Base-by-base conservation (phyloP, 148 eudicot species). In the Talinum fruticosum region DNA sequence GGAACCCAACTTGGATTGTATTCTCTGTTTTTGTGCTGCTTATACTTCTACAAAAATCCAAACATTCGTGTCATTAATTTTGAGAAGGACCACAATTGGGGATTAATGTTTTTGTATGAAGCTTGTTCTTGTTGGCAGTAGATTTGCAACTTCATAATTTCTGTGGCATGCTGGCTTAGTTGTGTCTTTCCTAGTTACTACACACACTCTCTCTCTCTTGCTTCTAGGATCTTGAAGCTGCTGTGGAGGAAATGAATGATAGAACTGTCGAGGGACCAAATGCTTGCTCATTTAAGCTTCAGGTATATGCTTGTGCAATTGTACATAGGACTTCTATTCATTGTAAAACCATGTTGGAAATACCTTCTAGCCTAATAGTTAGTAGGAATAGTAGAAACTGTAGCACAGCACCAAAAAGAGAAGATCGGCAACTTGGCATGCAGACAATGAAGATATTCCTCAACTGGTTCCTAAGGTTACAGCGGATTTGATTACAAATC, bases 181-280 rank as follows among this genome's bases (percentile, higher is more conserved):
- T 35, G 10, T 54, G 26, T 23, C 61, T 73, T 49, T 35, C 33
- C 34, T 73, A 0, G 62, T 54, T 19, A 19, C 21, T 2, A 54
- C 1, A 23, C 62, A 24, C 26, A 8, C 32, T 21, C 32, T 26
- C 15, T 13, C 30, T 61, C 41, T 33, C 37, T 64, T 62, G 77
- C 5, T 37, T 59, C 21, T 53, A 91, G 96, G 87, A 85, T 75
- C 89, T 91, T 81, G 96, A 91, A 72, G 78, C 61, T 73, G 92
- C 96, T 72, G 78, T 91, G 49, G 84, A 71, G 71, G 83, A 73
- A 80, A 72, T 91, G 88, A 83, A 88, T 83, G 90, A 83, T 36
- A 91, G 78, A 80, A 73, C 82, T 61, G 83, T 89, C 36, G 83
- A 76, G n/a, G 90, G 88, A 53, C 87, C 88, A 37, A 79, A 47